phyloP scores from a whole-genome alignment of 768 basidiomycete genomes.

The Phaffia australis region DNA sequence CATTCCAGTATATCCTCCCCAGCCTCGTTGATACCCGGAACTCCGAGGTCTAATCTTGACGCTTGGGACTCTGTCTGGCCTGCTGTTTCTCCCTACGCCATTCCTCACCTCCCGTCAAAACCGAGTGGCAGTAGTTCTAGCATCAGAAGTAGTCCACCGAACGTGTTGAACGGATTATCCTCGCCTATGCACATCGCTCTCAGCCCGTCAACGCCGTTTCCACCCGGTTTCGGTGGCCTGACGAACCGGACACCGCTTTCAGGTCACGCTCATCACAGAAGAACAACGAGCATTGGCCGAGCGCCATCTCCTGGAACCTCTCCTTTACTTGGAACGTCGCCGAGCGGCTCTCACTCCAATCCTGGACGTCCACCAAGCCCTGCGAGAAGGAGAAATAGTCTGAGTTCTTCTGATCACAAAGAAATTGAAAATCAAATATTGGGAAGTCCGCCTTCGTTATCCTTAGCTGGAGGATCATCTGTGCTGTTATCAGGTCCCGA shows the following conservation, averaged over 20 bases:
- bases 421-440: no score
- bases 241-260: neutral
- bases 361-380: no score
- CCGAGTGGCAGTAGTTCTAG: neutral
- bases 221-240: neutral
- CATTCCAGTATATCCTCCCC: conserved; percentile 7
- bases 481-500: no score
- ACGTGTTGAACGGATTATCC: neutral
- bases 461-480: no score
- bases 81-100: conserved; percentile 21
- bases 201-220: neutral
- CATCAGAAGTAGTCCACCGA: neutral
- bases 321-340: no score
- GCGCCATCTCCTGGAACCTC: no score
- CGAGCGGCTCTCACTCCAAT: no score
- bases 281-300: neutral
- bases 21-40: neutral
- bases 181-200: no score
- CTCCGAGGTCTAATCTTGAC: conserved; percentile 10
- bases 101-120: conserved; percentile 16
- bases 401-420: no score
- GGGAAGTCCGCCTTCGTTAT: no score
- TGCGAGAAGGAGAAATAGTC: no score
- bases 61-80: conserved; percentile 27
- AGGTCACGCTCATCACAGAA: conserved; percentile 3